Evolutionary conservation across 2,329 filamentous ascomycete genomes (phyloP).

Genomic region (Neobulgaria alba): DNA sequence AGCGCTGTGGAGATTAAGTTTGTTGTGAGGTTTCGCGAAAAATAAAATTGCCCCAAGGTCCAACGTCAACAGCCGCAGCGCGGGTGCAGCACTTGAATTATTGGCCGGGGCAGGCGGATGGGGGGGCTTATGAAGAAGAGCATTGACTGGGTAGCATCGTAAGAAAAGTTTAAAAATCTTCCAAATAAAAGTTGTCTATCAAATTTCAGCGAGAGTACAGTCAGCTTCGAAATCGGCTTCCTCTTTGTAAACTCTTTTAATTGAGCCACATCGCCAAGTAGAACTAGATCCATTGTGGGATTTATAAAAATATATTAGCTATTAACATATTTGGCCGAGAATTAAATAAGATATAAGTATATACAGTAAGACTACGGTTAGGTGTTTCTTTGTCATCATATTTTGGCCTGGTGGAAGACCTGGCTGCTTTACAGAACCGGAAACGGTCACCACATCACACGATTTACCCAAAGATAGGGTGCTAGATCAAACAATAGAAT

Average conservation of each 20-base stretch:
- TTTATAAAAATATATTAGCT: too few relatives aligned
- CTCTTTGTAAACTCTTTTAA: background rate
- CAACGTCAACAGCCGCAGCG: slow-evolving; percentile 5
- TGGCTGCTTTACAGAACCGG: background rate
- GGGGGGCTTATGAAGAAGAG: too few relatives aligned
- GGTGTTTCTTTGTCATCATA: background rate
- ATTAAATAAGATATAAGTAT: too few relatives aligned
- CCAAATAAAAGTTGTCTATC: too few relatives aligned
- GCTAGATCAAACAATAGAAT: background rate
- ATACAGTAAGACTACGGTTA: too few relatives aligned
- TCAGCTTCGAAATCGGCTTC: background rate
- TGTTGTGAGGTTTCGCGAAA: slow-evolving; percentile 2
- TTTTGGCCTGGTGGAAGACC: background rate
- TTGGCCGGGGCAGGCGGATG: too few relatives aligned
- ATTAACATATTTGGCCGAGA: too few relatives aligned
- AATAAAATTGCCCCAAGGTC: slow-evolving; percentile 5
- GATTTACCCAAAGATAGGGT: background rate
- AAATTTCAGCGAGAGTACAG: too few relatives aligned
- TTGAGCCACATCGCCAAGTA: background rate
- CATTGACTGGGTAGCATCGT: too few relatives aligned
- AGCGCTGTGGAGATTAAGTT: background rate
- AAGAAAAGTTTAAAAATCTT: too few relatives aligned
- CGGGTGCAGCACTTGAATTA: too few relatives aligned
- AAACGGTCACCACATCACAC: background rate
- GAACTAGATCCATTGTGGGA: background rate